phyloP scores from a whole-genome alignment of 169 alveolate genomes.

The Theileria equi region DNA sequence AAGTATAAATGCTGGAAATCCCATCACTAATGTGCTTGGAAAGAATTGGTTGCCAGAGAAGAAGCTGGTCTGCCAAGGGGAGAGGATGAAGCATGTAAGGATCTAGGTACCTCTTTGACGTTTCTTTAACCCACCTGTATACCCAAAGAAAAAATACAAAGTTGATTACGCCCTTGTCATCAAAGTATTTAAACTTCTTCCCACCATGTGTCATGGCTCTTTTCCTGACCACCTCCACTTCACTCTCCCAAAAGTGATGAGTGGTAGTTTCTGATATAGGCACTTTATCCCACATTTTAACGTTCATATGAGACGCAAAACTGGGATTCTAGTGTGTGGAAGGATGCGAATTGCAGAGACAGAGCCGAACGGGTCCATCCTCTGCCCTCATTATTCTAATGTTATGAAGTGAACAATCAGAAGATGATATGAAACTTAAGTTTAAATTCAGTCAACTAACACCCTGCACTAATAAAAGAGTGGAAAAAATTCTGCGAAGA shows the following conservation, averaged over 20 bases:
- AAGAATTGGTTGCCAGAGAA: conserved; percentile 54
- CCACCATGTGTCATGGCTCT: not conserved
- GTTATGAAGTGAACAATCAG: too few species aligned
- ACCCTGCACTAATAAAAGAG: too few species aligned
- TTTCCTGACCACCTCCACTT: not conserved
- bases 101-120: not conserved
- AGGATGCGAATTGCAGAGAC: too few species aligned
- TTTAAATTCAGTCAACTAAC: too few species aligned
- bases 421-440: too few species aligned
- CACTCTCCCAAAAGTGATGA: conserved; percentile 16
- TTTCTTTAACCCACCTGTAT: conserved; percentile 18
- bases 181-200: conserved; percentile 1
- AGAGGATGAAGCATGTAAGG: conserved; percentile 30
- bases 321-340: too few species aligned
- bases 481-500: too few species aligned
- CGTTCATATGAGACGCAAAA: too few species aligned
- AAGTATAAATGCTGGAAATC: conserved; percentile 8
- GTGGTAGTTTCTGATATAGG: too few species aligned
- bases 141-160: conserved; percentile 43
- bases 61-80: conserved; percentile 37
- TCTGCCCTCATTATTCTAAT: too few species aligned
- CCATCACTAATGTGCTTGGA: conserved; percentile 63
- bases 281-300: too few species aligned
- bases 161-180: conserved; percentile 12
- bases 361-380: too few species aligned